phyloP scores from a whole-genome alignment of 2,329 filamentous ascomycete species.

The Colletotrichum sp. region DNA sequence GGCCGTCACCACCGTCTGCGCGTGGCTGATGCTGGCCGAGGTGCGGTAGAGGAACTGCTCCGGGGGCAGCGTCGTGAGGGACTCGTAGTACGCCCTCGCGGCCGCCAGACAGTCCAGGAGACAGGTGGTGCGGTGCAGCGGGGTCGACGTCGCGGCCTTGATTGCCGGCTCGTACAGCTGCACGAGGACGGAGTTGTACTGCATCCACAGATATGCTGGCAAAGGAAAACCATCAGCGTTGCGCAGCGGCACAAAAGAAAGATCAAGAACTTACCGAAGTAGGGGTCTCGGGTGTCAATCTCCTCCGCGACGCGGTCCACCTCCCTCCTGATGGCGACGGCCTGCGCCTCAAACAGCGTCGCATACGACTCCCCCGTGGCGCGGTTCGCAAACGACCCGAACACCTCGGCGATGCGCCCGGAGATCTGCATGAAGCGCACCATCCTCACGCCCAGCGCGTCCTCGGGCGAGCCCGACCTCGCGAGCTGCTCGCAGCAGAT shows the following conservation, averaged over 20 bases:
- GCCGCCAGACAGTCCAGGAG: slow-evolving; percentile 40
- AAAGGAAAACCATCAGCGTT: not conserved
- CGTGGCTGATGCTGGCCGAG: not conserved
- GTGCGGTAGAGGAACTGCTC: slow-evolving; percentile 12
- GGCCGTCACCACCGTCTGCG: slow-evolving; percentile 1
- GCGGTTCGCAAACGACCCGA: slow-evolving; percentile 34
- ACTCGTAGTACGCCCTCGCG: slow-evolving; percentile 35
- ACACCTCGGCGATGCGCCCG: slow-evolving; percentile 36
- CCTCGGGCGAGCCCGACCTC: slow-evolving; percentile 23
- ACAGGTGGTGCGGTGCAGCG: slow-evolving; percentile 34
- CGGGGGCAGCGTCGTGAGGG: slow-evolving; percentile 32
- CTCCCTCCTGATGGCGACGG: slow-evolving; percentile 35
- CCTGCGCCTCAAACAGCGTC: slow-evolving; percentile 36
- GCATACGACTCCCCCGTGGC: slow-evolving; percentile 32
- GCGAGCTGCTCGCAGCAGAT: slow-evolving; percentile 35
- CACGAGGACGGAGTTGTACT: slow-evolving; percentile 40
- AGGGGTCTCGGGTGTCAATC: slow-evolving; percentile 28
- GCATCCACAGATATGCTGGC: slow-evolving; percentile 24
- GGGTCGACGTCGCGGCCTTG: slow-evolving; percentile 26
- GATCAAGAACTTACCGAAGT: not conserved
- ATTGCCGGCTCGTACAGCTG: slow-evolving; percentile 45
- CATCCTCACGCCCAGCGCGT: slow-evolving; percentile 37
- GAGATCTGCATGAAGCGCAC: slow-evolving; percentile 39
- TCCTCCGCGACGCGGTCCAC: slow-evolving; percentile 36
- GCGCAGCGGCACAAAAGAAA: not conserved